phyloP scores from a whole-genome alignment of 306 rosid species.

The Vigna unguiculata region DNA sequence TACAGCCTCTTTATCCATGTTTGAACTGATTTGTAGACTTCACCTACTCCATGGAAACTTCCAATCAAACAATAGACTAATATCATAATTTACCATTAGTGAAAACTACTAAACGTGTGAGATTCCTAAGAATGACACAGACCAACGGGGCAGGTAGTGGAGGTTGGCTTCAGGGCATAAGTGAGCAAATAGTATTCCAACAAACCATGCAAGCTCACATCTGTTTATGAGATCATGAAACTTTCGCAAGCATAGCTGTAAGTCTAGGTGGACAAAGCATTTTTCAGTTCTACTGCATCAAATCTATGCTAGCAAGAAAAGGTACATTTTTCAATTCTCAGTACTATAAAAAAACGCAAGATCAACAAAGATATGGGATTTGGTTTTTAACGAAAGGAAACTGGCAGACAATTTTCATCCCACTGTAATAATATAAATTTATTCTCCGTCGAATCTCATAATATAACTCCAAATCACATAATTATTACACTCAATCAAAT shows the following conservation, averaged over 20 bases:
- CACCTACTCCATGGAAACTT: not conserved
- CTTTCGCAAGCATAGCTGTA: not conserved
- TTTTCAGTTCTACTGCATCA: not conserved
- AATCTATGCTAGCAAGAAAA: not conserved
- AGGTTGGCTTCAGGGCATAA: not conserved
- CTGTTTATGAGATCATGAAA: not conserved
- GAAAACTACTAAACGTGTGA: not conserved
- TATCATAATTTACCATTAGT: not conserved
- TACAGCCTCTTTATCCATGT: not conserved
- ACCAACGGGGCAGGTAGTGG: not conserved
- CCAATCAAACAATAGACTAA: not conserved
- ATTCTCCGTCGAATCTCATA: too few species aligned
- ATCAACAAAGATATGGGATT: not conserved
- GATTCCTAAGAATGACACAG: not conserved
- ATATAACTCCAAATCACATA: not conserved
- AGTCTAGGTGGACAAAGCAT: not conserved
- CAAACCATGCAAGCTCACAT: not conserved
- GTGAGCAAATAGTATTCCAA: not conserved
- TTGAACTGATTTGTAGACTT: not conserved
- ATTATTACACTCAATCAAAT: not conserved
- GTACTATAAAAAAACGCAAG: not conserved
- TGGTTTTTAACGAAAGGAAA: not conserved
- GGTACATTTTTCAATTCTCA: not conserved
- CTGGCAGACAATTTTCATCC: not conserved
- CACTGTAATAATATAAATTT: not conserved